phyloP scores from a whole-genome alignment of 495 filamentous ascomycete genomes.

The Aspergillus haitiensis region DNA sequence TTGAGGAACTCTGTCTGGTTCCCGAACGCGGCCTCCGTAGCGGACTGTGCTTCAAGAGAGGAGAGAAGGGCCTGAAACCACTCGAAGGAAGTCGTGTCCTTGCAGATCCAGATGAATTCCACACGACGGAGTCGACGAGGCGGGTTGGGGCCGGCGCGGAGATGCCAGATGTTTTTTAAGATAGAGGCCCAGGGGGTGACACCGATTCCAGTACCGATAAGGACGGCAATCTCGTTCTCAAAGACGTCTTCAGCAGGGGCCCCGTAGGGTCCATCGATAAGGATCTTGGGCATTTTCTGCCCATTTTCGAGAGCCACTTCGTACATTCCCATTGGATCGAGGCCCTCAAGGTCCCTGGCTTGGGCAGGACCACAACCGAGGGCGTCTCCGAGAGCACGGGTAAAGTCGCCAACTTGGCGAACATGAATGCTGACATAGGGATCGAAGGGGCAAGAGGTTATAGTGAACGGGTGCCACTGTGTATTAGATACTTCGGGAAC shows the following conservation, averaged over 20 bases:
- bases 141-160: constrained; percentile 80
- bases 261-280: constrained; percentile 95
- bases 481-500: constrained; percentile 80
- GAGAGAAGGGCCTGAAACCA: constrained; percentile 97
- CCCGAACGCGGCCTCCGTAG: constrained; percentile 64
- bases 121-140: constrained; percentile 87
- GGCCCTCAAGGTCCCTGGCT: constrained; percentile 77
- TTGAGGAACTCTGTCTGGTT: constrained; percentile 83
- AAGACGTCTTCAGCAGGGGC: constrained; percentile 92
- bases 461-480: constrained; percentile 99
- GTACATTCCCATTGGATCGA: constrained; percentile 96
- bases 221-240: constrained; percentile 95
- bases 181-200: constrained; percentile 98
- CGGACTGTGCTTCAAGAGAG: constrained; percentile 84
- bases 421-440: constrained; percentile 92
- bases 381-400: constrained; percentile 81
- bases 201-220: constrained; percentile 96
- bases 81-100: constrained; percentile 92
- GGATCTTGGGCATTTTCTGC: constrained; percentile 81
- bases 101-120: constrained; percentile 99
- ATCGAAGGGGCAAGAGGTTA: constrained; percentile 96
- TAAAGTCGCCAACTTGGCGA: constrained; percentile 96
- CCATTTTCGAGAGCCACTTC: constrained; percentile 95
- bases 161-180: constrained; percentile 98
- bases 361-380: constrained; percentile 87